These are phyloP conservation scores for Tolypocladium ovalisporum DNA, from an alignment of 2,329 filamentous ascomycete genomes.

Conservation along the genomic window DNA sequence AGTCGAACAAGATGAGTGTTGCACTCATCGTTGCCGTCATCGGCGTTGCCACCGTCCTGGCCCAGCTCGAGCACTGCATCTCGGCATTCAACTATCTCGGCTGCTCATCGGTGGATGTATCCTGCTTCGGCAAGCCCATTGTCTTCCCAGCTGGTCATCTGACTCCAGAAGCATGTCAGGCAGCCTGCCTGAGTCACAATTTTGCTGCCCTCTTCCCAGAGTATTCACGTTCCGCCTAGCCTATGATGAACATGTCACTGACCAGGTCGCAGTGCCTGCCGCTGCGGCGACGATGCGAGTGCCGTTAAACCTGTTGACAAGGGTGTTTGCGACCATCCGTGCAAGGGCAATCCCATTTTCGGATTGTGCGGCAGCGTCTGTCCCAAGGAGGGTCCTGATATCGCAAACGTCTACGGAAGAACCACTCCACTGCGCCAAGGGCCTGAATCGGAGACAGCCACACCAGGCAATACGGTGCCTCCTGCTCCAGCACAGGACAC, in stretches of 20 bases:
- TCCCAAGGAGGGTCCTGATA: constrained; percentile 11
- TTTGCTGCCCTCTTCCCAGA: constrained; percentile 19
- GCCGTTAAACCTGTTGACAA: constrained; percentile 17
- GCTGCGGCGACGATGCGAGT: constrained; percentile 20
- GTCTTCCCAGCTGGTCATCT: constrained; percentile 10
- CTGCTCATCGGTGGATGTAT: constrained; percentile 15
- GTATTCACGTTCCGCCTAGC: constrained; percentile 8
- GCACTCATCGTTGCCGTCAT: constrained; percentile 11
- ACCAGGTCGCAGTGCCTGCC: constrained; percentile 16
- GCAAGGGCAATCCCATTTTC: constrained; percentile 14
- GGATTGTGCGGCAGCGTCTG: constrained; percentile 23
- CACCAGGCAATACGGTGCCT: neutral
- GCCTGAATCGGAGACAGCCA: neutral
- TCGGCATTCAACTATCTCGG: constrained; percentile 15
- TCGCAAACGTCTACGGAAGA: constrained; percentile 21
- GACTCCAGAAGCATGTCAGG: constrained; percentile 16
- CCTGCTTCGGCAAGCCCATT: constrained; percentile 14
- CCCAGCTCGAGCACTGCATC: constrained; percentile 8
- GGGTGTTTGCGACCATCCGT: constrained; percentile 18
- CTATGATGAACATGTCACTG: neutral
- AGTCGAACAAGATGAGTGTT: constrained; percentile 10
- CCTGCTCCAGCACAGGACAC: constrained; percentile 2
- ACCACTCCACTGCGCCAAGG: constrained; percentile 1
- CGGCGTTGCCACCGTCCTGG: constrained; percentile 10
- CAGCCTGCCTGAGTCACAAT: constrained; percentile 15